Evolutionary conservation across 1,284 basidiomycete species (phyloP).

Genomic region (Athelia psychrophila): DNA sequence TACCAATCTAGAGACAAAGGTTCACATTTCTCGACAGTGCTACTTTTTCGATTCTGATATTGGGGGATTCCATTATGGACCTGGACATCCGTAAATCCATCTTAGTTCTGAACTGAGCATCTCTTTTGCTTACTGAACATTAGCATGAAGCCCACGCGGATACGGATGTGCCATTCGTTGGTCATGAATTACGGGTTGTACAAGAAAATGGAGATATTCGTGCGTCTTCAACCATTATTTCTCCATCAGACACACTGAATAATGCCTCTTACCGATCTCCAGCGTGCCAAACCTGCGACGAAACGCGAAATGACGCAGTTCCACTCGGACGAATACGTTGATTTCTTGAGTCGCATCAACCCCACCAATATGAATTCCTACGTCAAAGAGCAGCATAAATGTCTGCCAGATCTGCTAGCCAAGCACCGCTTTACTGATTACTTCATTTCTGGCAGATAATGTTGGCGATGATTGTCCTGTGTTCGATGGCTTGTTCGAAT

Average conservation of each 20-base stretch:
- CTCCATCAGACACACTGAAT: not conserved
- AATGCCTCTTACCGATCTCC: slow-evolving; percentile 5
- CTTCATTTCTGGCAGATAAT: slow-evolving; percentile 39
- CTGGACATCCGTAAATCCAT: slow-evolving; percentile 76
- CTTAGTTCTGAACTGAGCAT: not conserved
- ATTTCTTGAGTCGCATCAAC: slow-evolving; percentile 82
- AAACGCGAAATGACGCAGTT: slow-evolving; percentile 98
- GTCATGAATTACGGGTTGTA: slow-evolving; percentile 99
- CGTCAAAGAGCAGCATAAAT: slow-evolving; percentile 95
- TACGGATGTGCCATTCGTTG: slow-evolving; percentile 99
- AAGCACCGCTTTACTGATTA: not conserved
- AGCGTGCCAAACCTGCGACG: slow-evolving; percentile 99
- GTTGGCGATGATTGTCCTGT: slow-evolving; percentile 93
- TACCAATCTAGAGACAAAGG: slow-evolving; percentile 1
- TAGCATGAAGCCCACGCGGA: slow-evolving; percentile 95
- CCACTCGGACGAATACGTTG: slow-evolving; percentile 93
- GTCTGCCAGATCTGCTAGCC: slow-evolving; percentile 54
- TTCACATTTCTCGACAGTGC: slow-evolving; percentile 52
- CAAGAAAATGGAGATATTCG: slow-evolving; percentile 97
- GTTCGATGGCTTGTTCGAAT: slow-evolving; percentile 97
- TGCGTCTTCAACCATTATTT: slow-evolving; percentile 40
- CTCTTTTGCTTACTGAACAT: slow-evolving; percentile 4
- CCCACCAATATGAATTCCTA: slow-evolving; percentile 87
- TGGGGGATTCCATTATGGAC: slow-evolving; percentile 98
- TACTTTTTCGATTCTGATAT: slow-evolving; percentile 99